These are phyloP conservation scores for Diddensiella transvaalensis DNA, from an alignment of 805 yeast genomes.

Conservation along the genomic window DNA sequence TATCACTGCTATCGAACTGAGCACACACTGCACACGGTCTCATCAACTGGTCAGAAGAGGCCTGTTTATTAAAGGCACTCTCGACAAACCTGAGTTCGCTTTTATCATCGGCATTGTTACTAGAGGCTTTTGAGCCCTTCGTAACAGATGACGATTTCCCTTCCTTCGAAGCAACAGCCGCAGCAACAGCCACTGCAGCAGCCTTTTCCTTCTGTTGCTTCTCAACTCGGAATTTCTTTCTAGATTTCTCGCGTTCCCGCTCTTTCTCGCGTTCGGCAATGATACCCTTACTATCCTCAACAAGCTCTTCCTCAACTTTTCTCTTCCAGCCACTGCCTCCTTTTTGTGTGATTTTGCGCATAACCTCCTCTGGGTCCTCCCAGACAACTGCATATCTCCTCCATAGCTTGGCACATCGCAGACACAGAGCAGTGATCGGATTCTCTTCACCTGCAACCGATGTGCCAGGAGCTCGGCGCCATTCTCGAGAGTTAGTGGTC, in stretches of 20 bases:
- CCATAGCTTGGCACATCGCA: conserved; percentile 88
- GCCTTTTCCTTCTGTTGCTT: conserved; percentile 14
- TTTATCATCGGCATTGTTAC: conserved; percentile 4
- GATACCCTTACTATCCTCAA: conserved; percentile 46
- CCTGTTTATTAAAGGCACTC: conserved; percentile 8
- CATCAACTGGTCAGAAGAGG: conserved; percentile 19
- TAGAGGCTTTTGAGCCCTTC: neutral
- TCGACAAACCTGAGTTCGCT: conserved; percentile 14
- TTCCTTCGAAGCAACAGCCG: conserved; percentile 14
- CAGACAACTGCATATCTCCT: conserved; percentile 82
- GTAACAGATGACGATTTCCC: conserved; percentile 12
- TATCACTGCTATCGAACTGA: conserved; percentile 36
- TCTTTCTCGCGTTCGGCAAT: conserved; percentile 30
- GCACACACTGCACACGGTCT: conserved; percentile 60
- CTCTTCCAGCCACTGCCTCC: conserved; percentile 57
- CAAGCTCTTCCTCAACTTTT: conserved; percentile 57
- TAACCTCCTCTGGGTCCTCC: conserved; percentile 72
- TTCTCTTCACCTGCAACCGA: conserved; percentile 37
- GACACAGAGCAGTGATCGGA: conserved; percentile 62
- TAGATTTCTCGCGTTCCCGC: conserved; percentile 15
- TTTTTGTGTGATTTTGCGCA: conserved; percentile 42
- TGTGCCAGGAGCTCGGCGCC: conserved; percentile 72
- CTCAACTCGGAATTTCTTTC: conserved; percentile 18
- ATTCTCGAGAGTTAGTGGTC: conserved; percentile 50
- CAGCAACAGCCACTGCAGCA: conserved; percentile 11